phyloP scores from a whole-genome alignment of 2,329 filamentous ascomycete species.

The Arthrinium phaeospermum region DNA sequence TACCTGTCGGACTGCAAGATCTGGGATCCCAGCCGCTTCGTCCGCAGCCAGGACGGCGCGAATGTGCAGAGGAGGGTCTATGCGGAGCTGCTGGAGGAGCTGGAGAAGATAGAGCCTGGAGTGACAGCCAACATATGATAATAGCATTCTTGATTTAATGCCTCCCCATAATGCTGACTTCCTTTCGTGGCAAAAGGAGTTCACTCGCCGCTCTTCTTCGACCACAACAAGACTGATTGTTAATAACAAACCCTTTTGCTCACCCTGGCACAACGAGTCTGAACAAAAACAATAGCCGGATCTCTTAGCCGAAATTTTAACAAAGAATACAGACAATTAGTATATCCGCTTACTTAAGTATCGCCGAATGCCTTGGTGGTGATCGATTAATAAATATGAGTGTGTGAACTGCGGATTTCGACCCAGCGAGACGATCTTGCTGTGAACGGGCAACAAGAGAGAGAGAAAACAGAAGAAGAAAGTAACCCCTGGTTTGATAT shows the following conservation, averaged over 20 bases:
- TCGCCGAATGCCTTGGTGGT: not conserved
- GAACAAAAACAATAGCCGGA: not conserved
- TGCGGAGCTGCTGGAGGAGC: conserved; percentile 47
- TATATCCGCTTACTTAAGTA: not conserved
- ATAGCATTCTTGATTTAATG: not conserved
- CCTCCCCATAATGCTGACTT: not conserved
- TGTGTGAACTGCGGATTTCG: not conserved
- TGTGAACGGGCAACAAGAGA: not conserved
- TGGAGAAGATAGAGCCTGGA: conserved; percentile 50
- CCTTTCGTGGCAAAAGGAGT: not conserved
- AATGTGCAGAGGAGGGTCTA: conserved; percentile 45
- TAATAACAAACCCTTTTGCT: not conserved
- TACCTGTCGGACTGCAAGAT: conserved; percentile 45
- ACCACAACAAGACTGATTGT: not conserved
- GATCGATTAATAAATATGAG: not conserved
- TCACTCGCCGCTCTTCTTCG: not conserved
- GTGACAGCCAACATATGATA: conserved; percentile 41
- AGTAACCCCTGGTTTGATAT: not conserved
- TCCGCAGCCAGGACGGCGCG: conserved; percentile 44
- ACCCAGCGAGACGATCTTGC: not conserved
- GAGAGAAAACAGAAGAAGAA: not conserved
- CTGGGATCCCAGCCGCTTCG: conserved; percentile 37
- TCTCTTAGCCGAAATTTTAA: not conserved
- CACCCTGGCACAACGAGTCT: not conserved
- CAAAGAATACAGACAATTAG: not conserved